A percentile compares a stretch with the other conserved stretches of the same genome.
Evolutionary conservation across 257 asterid species (phyloP).

Genomic region (Phtheirospermum japonicum): DNA sequence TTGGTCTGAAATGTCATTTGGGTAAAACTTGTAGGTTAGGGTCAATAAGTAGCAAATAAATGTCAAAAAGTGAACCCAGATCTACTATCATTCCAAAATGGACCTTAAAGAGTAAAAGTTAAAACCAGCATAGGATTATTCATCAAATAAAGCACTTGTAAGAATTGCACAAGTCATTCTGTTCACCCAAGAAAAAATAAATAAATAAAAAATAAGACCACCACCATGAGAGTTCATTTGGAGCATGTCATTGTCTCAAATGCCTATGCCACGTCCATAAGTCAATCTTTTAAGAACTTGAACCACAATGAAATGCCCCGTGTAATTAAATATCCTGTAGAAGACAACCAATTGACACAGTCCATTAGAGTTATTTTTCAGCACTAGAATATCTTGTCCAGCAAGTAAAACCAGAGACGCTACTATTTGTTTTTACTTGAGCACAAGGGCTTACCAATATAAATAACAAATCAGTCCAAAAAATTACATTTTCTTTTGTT

Average conservation of each 20-base stretch:
- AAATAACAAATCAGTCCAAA: background rate
- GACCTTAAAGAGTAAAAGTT: constrained; percentile 9
- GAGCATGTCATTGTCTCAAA: background rate
- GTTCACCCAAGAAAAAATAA: background rate
- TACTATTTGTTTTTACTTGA: background rate
- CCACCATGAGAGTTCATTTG: constrained; percentile 11
- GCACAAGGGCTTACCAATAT: background rate
- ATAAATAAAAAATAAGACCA: constrained; percentile 5
- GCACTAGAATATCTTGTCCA: too few relatives aligned
- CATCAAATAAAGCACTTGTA: constrained; percentile 2
- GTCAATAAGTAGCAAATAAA: too few relatives aligned
- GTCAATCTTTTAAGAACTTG: constrained; percentile 11
- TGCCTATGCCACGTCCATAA: background rate
- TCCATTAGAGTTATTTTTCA: too few relatives aligned
- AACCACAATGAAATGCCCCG: constrained; percentile 10
- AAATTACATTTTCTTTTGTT: too few relatives aligned
- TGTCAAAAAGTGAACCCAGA: too few relatives aligned
- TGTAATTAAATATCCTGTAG: constrained; percentile 21
- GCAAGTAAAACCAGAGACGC: too few relatives aligned
- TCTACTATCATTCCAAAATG: too few relatives aligned
- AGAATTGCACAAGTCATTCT: background rate
- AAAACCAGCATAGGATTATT: constrained; percentile 14
- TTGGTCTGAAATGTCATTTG: too few relatives aligned
- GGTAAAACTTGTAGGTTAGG: too few relatives aligned
- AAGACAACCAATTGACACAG: constrained; percentile 4